A percentile compares a stretch with the other conserved stretches of the same genome.
These are phyloP conservation scores for Schizochytrium sp. DNA, from an alignment of 108 stramenopile species.

Conservation along the genomic window DNA sequence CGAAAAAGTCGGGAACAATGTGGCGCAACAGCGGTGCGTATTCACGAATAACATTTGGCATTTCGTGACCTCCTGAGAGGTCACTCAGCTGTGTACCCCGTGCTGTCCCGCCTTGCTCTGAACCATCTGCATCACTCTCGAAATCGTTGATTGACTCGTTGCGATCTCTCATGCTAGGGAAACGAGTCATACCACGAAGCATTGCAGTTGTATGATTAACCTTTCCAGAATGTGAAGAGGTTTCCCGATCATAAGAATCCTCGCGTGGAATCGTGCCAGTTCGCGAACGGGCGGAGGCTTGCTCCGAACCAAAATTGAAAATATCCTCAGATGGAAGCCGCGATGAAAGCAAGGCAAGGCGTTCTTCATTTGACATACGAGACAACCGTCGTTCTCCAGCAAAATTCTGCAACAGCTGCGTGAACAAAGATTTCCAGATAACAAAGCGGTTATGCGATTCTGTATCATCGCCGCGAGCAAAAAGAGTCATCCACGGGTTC, in stretches of 20 bases:
- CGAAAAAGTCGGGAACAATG: conserved; percentile 39
- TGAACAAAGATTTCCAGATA: conserved; percentile 25
- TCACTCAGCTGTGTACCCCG: neutral
- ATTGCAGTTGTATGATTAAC: too few relatives aligned
- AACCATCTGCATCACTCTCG: neutral
- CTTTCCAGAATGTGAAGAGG: too few relatives aligned
- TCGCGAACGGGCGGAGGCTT: neutral
- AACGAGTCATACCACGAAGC: too few relatives aligned
- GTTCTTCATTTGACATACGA: neutral
- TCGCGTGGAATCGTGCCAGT: too few relatives aligned
- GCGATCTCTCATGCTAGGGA: too few relatives aligned
- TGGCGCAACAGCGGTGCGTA: conserved; percentile 33
- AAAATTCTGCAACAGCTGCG: conserved; percentile 20
- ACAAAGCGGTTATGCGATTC: conserved; percentile 42
- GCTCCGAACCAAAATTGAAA: neutral
- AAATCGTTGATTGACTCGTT: neutral
- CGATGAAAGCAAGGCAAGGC: neutral
- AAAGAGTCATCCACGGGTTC: conserved; percentile 8
- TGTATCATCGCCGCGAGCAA: conserved; percentile 49
- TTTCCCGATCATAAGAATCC: too few relatives aligned
- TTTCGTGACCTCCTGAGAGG: neutral
- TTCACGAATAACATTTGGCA: conserved; percentile 4
- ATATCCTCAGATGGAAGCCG: conserved; percentile 5
- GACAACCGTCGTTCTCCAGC: neutral
- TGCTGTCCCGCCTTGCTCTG: neutral